These are phyloP conservation scores for Solanum hybrid DNA, from an alignment of 305 asterid genomes.

Conservation along the genomic window DNA sequence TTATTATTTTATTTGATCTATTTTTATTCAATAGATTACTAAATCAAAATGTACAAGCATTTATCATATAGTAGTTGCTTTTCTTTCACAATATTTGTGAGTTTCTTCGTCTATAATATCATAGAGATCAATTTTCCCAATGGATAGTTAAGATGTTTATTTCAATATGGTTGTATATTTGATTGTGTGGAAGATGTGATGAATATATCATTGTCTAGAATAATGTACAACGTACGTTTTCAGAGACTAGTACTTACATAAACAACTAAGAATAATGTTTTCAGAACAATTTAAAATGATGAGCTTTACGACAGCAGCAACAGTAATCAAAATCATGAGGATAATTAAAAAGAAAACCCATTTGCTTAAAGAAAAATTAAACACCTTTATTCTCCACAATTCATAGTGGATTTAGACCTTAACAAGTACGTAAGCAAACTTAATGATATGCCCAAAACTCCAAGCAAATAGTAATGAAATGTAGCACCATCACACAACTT, in stretches of 20 bases:
- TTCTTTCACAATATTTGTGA: background rate
- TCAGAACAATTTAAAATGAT: background rate
- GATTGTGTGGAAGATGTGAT: background rate
- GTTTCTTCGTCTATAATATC: background rate
- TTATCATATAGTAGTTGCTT: background rate
- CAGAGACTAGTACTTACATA: background rate
- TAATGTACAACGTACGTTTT: background rate
- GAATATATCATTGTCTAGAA: background rate
- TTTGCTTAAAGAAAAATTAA: background rate
- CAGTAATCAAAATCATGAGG: background rate
- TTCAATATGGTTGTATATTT: background rate
- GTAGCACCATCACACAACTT: constrained; percentile 5
- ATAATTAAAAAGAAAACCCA: background rate
- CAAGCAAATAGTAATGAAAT: background rate
- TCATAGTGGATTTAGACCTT: constrained; percentile 2
- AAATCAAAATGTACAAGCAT: background rate
- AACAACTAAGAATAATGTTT: background rate
- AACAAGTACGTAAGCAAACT: constrained; percentile 1
- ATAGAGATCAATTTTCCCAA: background rate
- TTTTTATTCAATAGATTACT: background rate
- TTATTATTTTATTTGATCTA: background rate
- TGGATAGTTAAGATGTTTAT: background rate
- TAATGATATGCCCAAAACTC: constrained; percentile 5
- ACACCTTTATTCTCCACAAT: constrained; percentile 5
- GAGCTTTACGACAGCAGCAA: background rate